Evolutionary conservation across 2,329 filamentous ascomycete species (phyloP).

Genomic region (Colletotrichum sp.): DNA sequence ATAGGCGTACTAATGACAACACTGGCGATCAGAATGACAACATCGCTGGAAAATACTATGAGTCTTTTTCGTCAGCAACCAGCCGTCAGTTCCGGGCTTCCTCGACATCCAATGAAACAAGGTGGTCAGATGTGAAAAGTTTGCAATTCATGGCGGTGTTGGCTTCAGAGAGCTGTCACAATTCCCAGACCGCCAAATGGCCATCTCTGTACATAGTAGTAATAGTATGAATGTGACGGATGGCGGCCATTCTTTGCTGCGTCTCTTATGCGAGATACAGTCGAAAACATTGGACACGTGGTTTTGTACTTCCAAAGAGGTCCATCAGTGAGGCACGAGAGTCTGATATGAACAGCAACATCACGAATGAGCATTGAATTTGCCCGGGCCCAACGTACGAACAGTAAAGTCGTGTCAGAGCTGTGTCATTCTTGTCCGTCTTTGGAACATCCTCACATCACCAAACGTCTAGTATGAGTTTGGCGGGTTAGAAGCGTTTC

Average conservation of each 20-base stretch:
- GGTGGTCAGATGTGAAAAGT: background rate
- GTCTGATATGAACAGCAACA: background rate
- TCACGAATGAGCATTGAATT: background rate
- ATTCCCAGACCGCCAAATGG: background rate
- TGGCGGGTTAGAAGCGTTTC: no score
- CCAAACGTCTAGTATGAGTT: no score
- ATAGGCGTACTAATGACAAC: background rate
- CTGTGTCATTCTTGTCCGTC: no score
- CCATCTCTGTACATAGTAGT: background rate
- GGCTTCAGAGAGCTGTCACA: background rate
- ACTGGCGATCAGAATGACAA: background rate
- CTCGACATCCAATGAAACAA: background rate
- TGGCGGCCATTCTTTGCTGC: background rate
- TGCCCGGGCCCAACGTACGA: no score
- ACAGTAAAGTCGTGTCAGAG: no score
- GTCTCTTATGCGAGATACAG: background rate
- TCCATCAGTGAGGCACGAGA: background rate
- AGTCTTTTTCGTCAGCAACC: background rate
- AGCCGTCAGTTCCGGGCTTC: background rate
- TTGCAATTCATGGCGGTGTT: fast-evolving
- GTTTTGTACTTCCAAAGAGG: background rate
- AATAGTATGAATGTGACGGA: background rate
- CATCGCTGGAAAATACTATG: background rate
- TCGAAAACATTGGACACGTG: background rate
- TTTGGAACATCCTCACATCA: no score